Conservation (phyloP, 768 basidiomycete species). For the Podaxis rugospora region DNA sequence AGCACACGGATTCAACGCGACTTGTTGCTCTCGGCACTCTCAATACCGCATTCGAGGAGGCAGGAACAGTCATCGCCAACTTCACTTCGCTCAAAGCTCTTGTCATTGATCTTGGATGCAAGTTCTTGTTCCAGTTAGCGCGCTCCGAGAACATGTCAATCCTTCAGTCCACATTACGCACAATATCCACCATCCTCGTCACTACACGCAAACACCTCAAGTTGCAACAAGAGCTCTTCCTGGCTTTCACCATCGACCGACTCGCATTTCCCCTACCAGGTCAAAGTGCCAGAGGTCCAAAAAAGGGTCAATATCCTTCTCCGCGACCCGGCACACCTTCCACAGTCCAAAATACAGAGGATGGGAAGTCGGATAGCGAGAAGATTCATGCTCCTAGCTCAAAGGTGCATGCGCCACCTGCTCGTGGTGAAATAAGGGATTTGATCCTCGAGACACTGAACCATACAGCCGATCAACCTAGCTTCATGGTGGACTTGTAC, state of each 20-base stretch:
- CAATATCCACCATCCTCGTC: constrained; percentile 83
- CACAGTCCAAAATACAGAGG: constrained; percentile 35
- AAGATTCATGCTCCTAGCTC: constrained; percentile 45
- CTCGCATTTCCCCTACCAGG: constrained; percentile 55
- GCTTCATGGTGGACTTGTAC: constrained; percentile 95
- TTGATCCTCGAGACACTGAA: constrained; percentile 85
- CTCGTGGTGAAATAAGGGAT: constrained; percentile 83
- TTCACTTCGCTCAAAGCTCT: constrained; percentile 78
- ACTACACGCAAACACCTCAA: constrained; percentile 85
- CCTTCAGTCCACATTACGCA: constrained; percentile 76
- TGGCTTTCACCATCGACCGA: constrained; percentile 91
- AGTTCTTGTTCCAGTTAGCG: constrained; percentile 95
- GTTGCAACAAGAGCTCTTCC: constrained; percentile 91
- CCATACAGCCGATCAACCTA: constrained; percentile 76
- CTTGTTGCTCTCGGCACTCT: constrained; percentile 84
- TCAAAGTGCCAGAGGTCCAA: constrained; percentile 24
- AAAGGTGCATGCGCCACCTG: constrained; percentile 64
- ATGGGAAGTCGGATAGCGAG: constrained; percentile 33
- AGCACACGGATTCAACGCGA: constrained; percentile 95
- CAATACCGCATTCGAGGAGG: constrained; percentile 82
- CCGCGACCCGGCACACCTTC: constrained; percentile 49
- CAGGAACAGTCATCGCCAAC: constrained; percentile 68
- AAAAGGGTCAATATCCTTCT: constrained; percentile 31
- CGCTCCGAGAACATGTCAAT: constrained; percentile 83
- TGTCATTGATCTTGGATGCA: constrained; percentile 87